Percentiles rank a stretch among this genome's conserved stretches.
phyloP scores from a whole-genome alignment of 1,284 basidiomycete genomes.

The Cryptococcus depauperatus region DNA sequence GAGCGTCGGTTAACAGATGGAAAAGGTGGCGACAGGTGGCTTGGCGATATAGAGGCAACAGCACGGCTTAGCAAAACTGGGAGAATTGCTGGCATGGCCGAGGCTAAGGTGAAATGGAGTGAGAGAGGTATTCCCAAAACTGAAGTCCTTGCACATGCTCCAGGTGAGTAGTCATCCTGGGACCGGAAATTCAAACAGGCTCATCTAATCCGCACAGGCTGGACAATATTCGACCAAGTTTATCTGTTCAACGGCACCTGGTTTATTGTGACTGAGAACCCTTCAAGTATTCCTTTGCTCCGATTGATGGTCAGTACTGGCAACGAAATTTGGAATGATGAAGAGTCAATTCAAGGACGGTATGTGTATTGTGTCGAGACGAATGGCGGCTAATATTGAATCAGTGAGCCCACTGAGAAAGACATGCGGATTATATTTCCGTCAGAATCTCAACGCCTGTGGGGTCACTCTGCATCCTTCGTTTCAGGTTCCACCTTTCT shows the following conservation, averaged over 20 bases:
- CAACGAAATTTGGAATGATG: conserved; percentile 45
- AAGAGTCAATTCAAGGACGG: conserved; percentile 44
- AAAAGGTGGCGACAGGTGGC: conserved; percentile 10
- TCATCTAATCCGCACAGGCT: conserved; percentile 49
- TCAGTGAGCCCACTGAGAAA: conserved; percentile 57
- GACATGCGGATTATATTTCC: conserved; percentile 68
- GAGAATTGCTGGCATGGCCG: conserved; percentile 25
- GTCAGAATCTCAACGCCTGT: conserved; percentile 58
- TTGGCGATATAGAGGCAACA: conserved; percentile 22
- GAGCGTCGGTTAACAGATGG: conserved; percentile 8
- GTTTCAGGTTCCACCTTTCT: conserved; percentile 47
- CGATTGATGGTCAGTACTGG: conserved; percentile 46
- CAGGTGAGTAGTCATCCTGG: conserved; percentile 34
- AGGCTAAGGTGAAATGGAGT: conserved; percentile 37
- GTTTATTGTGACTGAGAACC: conserved; percentile 46
- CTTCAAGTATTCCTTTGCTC: conserved; percentile 41
- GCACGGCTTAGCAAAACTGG: conserved; percentile 15
- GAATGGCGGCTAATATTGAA: background rate
- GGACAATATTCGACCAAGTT: conserved; percentile 70
- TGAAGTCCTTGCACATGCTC: conserved; percentile 40
- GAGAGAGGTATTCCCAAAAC: conserved; percentile 29
- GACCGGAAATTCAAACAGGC: too few relatives aligned
- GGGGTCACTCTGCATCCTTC: conserved; percentile 50
- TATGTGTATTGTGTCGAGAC: conserved; percentile 13
- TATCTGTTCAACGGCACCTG: conserved; percentile 46